Percentiles rank a stretch among this genome's conserved stretches.
These are phyloP conservation scores for Vachellia collinsii DNA, from an alignment of 306 rosid species.

Conservation along the genomic window DNA sequence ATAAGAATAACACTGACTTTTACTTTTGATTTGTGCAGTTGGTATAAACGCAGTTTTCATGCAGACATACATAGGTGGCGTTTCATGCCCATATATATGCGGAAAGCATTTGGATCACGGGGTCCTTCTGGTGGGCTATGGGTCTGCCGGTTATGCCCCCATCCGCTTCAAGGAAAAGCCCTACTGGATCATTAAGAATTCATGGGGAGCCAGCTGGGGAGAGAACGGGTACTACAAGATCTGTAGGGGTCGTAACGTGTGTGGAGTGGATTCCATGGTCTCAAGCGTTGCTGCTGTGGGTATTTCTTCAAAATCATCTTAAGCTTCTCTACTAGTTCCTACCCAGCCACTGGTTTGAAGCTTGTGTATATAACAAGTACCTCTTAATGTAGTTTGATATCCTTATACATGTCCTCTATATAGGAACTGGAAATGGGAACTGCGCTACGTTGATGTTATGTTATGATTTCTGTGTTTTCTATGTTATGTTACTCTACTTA, in stretches of 20 bases:
- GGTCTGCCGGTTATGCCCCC: slow-evolving; percentile 70
- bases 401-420: background rate
- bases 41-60: too few relatives aligned
- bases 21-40: too few relatives aligned
- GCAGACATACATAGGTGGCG: too few relatives aligned
- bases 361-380: slow-evolving; percentile 44
- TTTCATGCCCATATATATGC: too few relatives aligned
- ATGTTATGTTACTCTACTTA: slow-evolving; percentile 3
- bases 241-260: slow-evolving; percentile 74
- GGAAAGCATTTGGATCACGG: slow-evolving; percentile 70
- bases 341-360: slow-evolving; percentile 20
- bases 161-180: slow-evolving; percentile 82
- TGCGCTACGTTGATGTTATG: slow-evolving; percentile 8
- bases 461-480: slow-evolving; percentile 5
- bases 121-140: slow-evolving; percentile 91
- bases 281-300: slow-evolving; percentile 70
- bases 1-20: too few relatives aligned
- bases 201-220: slow-evolving; percentile 96
- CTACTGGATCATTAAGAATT: slow-evolving; percentile 89
- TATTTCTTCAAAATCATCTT: slow-evolving; percentile 26
- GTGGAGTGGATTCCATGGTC: slow-evolving; percentile 96
- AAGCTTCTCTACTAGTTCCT: background rate
- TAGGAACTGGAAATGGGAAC: slow-evolving; percentile 27
- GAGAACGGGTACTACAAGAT: slow-evolving; percentile 85
- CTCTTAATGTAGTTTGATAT: slow-evolving; percentile 19